These are phyloP conservation scores for Pleodorina starrii DNA, from an alignment of 139 green algal genomes.

Conservation along the genomic window DNA sequence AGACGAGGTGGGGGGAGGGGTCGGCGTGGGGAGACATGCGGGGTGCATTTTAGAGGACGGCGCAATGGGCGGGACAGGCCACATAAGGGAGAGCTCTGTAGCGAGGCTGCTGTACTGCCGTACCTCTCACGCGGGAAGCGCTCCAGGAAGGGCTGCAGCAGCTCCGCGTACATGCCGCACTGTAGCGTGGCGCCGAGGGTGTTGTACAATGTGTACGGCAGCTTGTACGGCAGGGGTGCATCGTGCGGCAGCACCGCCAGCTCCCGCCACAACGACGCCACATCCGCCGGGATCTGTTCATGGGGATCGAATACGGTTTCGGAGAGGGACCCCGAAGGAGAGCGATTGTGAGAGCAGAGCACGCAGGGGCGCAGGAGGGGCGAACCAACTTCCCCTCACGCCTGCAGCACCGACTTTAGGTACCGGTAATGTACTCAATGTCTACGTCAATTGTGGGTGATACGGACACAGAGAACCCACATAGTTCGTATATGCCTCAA, in stretches of 20 bases:
- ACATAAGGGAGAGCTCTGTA: too few species aligned
- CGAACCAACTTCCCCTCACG: too few species aligned
- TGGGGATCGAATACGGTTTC: too few species aligned
- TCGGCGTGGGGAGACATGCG: too few species aligned
- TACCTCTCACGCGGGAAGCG: conserved; percentile 65
- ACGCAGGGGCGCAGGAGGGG: too few species aligned
- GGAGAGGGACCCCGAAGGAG: too few species aligned
- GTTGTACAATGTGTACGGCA: conserved; percentile 68
- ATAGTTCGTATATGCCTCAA: too few species aligned
- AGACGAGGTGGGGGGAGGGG: not conserved
- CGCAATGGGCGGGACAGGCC: not conserved
- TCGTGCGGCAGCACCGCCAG: conserved; percentile 56
- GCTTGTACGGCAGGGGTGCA: conserved; percentile 61
- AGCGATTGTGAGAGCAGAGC: too few species aligned
- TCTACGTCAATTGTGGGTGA: too few species aligned
- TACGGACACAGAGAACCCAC: too few species aligned
- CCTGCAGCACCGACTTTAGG: too few species aligned
- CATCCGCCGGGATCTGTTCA: conserved; percentile 19
- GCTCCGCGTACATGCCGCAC: conserved; percentile 68
- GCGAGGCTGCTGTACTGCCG: not conserved
- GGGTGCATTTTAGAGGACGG: not conserved
- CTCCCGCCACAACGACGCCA: conserved; percentile 24
- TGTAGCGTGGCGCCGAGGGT: conserved; percentile 61
- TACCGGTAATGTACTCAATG: too few species aligned
- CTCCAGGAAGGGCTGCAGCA: conserved; percentile 75